phyloP scores from a whole-genome alignment of 345 rosid species.

The Corymbia maculata region DNA sequence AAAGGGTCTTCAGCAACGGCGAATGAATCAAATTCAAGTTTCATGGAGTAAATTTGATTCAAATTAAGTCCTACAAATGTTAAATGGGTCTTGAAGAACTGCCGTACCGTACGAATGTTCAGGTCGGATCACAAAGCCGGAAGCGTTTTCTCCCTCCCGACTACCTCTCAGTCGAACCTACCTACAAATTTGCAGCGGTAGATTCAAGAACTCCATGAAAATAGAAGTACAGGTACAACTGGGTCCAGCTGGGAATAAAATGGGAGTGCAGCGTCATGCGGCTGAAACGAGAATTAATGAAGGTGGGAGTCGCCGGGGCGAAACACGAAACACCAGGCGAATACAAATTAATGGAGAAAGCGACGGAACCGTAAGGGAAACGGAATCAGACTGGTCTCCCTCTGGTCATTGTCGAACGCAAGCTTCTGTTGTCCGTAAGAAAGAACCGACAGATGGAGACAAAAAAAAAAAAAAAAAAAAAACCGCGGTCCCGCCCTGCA shows the following conservation, averaged over 20 bases:
- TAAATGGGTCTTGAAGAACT: neutral
- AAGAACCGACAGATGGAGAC: neutral
- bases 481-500: neutral
- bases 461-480: neutral
- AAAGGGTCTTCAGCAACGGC: neutral
- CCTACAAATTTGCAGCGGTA: neutral
- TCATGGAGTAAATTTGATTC: neutral
- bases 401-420: neutral
- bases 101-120: neutral
- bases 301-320: neutral
- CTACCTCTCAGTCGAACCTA: neutral
- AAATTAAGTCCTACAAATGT: neutral
- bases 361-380: neutral
- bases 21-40: neutral
- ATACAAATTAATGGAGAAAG: neutral
- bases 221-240: neutral
- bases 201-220: neutral
- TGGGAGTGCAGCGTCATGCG: neutral
- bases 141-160: neutral
- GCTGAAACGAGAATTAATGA: neutral
- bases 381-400: neutral
- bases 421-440: neutral
- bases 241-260: neutral
- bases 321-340: neutral
- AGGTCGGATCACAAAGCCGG: neutral